Percentiles rank a stretch among this genome's conserved stretches.
These are phyloP conservation scores for Fusarium circinatum DNA, from an alignment of 2,329 filamentous ascomycete genomes.

Conservation along the genomic window DNA sequence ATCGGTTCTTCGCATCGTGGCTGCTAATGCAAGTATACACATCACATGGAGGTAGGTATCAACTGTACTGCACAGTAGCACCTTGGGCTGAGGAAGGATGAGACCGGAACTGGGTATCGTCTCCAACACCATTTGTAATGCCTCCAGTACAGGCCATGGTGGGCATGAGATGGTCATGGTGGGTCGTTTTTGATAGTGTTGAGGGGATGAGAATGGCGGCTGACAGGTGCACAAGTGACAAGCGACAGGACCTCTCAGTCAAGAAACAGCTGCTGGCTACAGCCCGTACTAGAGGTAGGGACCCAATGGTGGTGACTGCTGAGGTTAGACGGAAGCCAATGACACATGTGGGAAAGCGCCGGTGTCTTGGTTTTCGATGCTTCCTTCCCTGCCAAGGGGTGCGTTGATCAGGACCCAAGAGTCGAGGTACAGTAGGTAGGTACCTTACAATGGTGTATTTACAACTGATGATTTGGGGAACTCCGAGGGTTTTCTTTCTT, in stretches of 20 bases:
- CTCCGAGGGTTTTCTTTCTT: not conserved
- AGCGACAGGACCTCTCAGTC: conserved; percentile 4
- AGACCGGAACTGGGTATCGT: conserved; percentile 11
- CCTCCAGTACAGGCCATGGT: conserved; percentile 9
- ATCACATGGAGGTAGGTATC: not conserved
- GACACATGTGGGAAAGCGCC: conserved; percentile 28
- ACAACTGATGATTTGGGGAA: not conserved
- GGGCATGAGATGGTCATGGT: conserved; percentile 19
- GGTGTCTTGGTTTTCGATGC: conserved; percentile 27
- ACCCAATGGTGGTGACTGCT: conserved; percentile 13
- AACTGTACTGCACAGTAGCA: not conserved
- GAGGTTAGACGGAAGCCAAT: conserved; percentile 25
- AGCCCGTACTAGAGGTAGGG: not conserved
- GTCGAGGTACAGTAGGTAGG: not conserved
- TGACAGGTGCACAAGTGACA: conserved; percentile 12
- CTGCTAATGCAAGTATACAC: not conserved
- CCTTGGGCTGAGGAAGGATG: conserved; percentile 10
- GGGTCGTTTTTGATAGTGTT: conserved; percentile 30
- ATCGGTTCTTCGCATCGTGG: not conserved
- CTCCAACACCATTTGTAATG: conserved; percentile 35
- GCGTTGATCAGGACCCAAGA: not conserved
- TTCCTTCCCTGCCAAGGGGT: conserved; percentile 11
- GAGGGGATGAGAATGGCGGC: conserved; percentile 11
- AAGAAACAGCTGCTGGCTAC: conserved; percentile 4
- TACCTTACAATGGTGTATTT: not conserved